A percentile compares a stretch with the other conserved stretches of the same genome.
phyloP scores from a whole-genome alignment of 2,329 filamentous ascomycete species.

The Colletotrichum tropicicola region DNA sequence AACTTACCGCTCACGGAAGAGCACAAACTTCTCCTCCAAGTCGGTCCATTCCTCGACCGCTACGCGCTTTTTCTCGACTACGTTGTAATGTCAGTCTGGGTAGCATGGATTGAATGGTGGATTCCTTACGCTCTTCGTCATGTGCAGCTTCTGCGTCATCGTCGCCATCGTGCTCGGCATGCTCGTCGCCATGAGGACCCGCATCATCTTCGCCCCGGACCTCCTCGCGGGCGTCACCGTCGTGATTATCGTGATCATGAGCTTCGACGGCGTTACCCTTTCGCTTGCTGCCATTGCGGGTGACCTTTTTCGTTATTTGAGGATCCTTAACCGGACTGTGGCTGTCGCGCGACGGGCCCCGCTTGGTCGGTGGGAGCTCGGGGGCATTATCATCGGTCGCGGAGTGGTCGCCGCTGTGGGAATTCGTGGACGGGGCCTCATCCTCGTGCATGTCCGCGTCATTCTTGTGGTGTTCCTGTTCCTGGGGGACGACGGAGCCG shows the following conservation, averaged over 20 bases:
- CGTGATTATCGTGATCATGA: conserved; percentile 35
- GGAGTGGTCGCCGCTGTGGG: conserved; percentile 49
- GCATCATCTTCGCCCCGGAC: conserved; percentile 49
- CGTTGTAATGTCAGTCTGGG: conserved; percentile 21
- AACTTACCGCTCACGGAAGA: conserved; percentile 80
- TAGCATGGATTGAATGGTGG: background rate
- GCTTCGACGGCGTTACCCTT: conserved; percentile 39
- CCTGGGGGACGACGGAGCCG: conserved; percentile 53
- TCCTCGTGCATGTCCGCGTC: conserved; percentile 42
- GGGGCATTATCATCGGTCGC: conserved; percentile 57
- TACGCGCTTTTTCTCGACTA: conserved; percentile 80
- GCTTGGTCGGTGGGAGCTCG: conserved; percentile 48
- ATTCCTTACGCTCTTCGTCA: conserved; percentile 69
- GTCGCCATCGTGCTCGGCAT: conserved; percentile 63
- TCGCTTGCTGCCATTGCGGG: conserved; percentile 50
- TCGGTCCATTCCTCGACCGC: conserved; percentile 82
- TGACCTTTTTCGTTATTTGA: conserved; percentile 48
- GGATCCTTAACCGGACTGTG: conserved; percentile 34
- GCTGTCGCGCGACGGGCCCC: conserved; percentile 40
- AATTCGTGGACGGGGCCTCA: conserved; percentile 44
- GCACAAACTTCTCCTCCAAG: conserved; percentile 89
- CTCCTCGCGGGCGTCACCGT: conserved; percentile 37
- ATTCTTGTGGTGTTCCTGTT: conserved; percentile 43
- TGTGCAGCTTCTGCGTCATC: conserved; percentile 69
- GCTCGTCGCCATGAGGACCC: conserved; percentile 63